A percentile compares a stretch with the other conserved stretches of the same genome.
phyloP scores from a whole-genome alignment of 2,329 filamentous ascomycete genomes.

The Nakataea oryzae region DNA sequence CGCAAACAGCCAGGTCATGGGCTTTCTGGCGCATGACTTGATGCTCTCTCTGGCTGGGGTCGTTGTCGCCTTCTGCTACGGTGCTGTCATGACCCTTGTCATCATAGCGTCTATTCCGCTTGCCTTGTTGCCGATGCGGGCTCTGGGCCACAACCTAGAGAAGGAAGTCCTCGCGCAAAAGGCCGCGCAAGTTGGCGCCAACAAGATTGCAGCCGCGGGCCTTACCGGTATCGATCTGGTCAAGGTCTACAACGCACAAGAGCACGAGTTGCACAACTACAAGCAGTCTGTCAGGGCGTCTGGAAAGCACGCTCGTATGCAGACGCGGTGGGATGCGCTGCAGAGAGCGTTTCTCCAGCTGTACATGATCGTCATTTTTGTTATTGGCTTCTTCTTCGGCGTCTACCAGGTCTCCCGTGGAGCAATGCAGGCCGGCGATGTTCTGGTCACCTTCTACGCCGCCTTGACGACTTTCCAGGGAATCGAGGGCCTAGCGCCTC shows the following conservation, averaged over 20 bases:
- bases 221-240: constrained; percentile 72
- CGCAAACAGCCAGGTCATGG: constrained; percentile 70
- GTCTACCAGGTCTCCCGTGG: constrained; percentile 55
- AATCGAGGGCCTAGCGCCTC: constrained; percentile 63
- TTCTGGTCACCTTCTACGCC: constrained; percentile 80
- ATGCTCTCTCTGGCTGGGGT: constrained; percentile 58
- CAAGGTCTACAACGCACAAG: constrained; percentile 73
- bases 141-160: constrained; percentile 51
- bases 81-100: constrained; percentile 76
- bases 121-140: constrained; percentile 46
- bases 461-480: constrained; percentile 67
- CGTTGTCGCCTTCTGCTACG: constrained; percentile 63
- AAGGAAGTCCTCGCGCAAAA: constrained; percentile 61
- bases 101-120: constrained; percentile 65
- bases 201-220: constrained; percentile 60
- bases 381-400: constrained; percentile 86
- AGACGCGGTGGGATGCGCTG: constrained; percentile 57
- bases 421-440: constrained; percentile 47
- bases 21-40: constrained; percentile 53
- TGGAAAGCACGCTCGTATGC: constrained; percentile 46
- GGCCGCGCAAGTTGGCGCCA: constrained; percentile 53
- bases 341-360: constrained; percentile 68
- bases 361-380: constrained; percentile 69
- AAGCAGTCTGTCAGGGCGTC: constrained; percentile 20
- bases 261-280: constrained; percentile 60